Conservation (phyloP, 2,329 filamentous ascomycete genomes). For the Didymella pinodella region DNA sequence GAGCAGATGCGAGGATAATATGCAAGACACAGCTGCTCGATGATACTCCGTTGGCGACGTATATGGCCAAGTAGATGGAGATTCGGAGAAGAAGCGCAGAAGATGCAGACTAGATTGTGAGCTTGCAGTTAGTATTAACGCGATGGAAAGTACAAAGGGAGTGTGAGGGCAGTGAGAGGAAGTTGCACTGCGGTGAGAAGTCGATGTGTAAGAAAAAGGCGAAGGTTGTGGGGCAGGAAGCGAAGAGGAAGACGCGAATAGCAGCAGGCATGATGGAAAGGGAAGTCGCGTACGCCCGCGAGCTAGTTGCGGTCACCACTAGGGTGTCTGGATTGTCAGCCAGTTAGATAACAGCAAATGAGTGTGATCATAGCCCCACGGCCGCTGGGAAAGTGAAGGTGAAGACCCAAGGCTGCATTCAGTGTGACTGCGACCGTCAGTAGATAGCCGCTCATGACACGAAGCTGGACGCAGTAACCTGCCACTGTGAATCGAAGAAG, state of each 20-base stretch:
- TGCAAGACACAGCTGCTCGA: slow-evolving; percentile 42
- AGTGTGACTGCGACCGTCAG: background rate
- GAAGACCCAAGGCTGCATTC: background rate
- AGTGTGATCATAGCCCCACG: background rate
- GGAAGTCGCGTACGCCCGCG: slow-evolving; percentile 25
- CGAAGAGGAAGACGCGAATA: background rate
- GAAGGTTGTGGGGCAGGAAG: slow-evolving; percentile 25
- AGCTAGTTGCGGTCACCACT: slow-evolving; percentile 22
- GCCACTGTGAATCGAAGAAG: slow-evolving; percentile 64
- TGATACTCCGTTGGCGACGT: slow-evolving; percentile 41
- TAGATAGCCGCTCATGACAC: slow-evolving; percentile 13
- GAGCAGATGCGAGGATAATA: slow-evolving; percentile 48
- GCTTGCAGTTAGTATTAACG: slow-evolving; percentile 14
- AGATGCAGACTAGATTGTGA: slow-evolving; percentile 39
- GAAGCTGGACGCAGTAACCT: slow-evolving; percentile 58
- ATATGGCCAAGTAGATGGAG: slow-evolving; percentile 51
- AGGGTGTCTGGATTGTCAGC: background rate
- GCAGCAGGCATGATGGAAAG: slow-evolving; percentile 22
- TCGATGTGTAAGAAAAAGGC: slow-evolving; percentile 17
- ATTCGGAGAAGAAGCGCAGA: slow-evolving; percentile 33
- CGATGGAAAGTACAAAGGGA: slow-evolving; percentile 34
- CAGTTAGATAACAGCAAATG: background rate
- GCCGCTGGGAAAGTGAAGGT: slow-evolving; percentile 3
- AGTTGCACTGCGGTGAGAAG: slow-evolving; percentile 14
- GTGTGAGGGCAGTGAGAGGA: slow-evolving; percentile 19